Evolutionary conservation across 768 basidiomycete genomes (phyloP).

Genomic region (Daedaleopsis nitida): DNA sequence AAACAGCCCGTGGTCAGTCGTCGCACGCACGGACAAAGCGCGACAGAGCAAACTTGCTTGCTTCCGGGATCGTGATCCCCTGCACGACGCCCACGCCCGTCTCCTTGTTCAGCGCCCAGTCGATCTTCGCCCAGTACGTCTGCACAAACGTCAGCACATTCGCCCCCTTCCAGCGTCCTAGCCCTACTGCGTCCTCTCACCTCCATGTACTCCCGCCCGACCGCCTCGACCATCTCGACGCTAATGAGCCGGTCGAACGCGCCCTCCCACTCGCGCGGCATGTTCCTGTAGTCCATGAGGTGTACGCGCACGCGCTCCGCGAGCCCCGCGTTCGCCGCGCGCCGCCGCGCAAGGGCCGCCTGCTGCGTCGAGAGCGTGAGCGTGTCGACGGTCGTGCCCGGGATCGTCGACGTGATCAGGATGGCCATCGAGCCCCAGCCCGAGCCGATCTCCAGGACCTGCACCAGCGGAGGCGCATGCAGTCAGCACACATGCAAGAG

Average conservation of each 20-base stretch:
- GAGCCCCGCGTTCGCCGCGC: slow-evolving; percentile 54
- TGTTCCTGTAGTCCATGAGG: slow-evolving; percentile 72
- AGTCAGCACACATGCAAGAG: not conserved
- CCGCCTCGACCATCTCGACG: slow-evolving; percentile 79
- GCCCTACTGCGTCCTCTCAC: slow-evolving; percentile 20
- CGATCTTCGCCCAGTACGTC: slow-evolving; percentile 61
- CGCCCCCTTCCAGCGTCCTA: not conserved
- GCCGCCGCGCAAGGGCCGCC: slow-evolving; percentile 54
- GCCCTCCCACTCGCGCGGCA: slow-evolving; percentile 65
- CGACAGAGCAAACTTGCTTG: slow-evolving; percentile 44
- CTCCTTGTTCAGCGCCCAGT: slow-evolving; percentile 64
- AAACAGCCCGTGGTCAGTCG: not conserved
- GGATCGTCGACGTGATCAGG: slow-evolving; percentile 53
- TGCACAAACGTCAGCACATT: not conserved
- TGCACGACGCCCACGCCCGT: slow-evolving; percentile 70
- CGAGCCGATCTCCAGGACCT: slow-evolving; percentile 74
- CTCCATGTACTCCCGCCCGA: slow-evolving; percentile 65
- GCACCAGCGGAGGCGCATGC: not conserved
- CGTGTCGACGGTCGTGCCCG: slow-evolving; percentile 65
- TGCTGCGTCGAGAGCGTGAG: slow-evolving; percentile 73
- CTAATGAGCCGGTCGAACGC: slow-evolving; percentile 71
- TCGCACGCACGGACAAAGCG: not conserved
- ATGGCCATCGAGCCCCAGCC: slow-evolving; percentile 80
- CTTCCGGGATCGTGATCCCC: slow-evolving; percentile 76
- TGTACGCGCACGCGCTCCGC: slow-evolving; percentile 60